These are phyloP conservation scores for Celoporthe dispersa DNA, from an alignment of 2,329 filamentous ascomycete genomes.

Conservation along the genomic window DNA sequence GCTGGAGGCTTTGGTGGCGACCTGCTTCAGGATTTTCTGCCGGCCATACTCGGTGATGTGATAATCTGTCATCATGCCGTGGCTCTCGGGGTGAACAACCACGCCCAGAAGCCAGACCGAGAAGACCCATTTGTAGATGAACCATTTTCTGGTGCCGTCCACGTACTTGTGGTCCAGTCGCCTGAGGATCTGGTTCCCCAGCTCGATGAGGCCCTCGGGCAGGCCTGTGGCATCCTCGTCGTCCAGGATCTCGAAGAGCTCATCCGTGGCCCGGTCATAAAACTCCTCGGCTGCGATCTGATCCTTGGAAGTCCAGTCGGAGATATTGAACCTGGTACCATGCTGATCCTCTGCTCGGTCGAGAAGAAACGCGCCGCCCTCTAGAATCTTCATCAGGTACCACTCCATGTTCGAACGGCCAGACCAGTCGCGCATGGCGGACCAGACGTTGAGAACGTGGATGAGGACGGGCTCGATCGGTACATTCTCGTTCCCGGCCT, in stretches of 20 bases:
- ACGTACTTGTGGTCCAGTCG: constrained; percentile 75
- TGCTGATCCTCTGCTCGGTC: constrained; percentile 83
- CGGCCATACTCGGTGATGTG: constrained; percentile 91
- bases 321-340: constrained; percentile 71
- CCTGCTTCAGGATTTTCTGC: constrained; percentile 78
- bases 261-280: constrained; percentile 79
- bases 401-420: constrained; percentile 88
- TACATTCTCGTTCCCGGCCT: constrained; percentile 57
- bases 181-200: constrained; percentile 81
- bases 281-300: constrained; percentile 86
- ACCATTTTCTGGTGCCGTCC: constrained; percentile 77
- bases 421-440: constrained; percentile 85
- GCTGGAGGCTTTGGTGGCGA: constrained; percentile 79
- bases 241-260: constrained; percentile 84
- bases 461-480: constrained; percentile 75
- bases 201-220: constrained; percentile 80
- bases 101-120: constrained; percentile 83
- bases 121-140: constrained; percentile 92
- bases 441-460: constrained; percentile 86
- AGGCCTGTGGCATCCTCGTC: constrained; percentile 84
- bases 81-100: constrained; percentile 85
- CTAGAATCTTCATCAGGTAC: constrained; percentile 92
- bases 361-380: constrained; percentile 88
- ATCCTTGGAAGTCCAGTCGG: constrained; percentile 76
- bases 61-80: constrained; percentile 81